phyloP scores from a whole-genome alignment of 768 basidiomycete genomes.

The Hydnum rufescens region DNA sequence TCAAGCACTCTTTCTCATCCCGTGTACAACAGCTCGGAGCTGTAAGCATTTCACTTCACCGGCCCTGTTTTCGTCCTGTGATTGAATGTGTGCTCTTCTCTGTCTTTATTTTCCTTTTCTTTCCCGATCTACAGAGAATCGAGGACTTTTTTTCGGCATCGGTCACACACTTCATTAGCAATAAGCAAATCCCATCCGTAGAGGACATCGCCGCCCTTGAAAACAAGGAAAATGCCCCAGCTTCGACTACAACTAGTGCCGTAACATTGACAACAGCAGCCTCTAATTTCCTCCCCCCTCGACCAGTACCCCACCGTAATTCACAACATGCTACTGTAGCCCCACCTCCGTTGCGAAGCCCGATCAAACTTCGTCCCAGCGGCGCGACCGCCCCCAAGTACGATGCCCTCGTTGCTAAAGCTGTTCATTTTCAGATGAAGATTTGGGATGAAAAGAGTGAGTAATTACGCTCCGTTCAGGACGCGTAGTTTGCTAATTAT shows the following conservation, averaged over 20 bases:
- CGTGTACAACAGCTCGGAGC: conserved; percentile 52
- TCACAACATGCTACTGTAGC: neutral
- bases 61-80: neutral
- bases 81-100: neutral
- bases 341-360: conserved; percentile 5
- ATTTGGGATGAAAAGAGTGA: conserved; percentile 51
- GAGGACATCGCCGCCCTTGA: conserved; percentile 16
- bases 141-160: conserved; percentile 77
- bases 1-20: conserved; percentile 27
- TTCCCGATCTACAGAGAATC: conserved; percentile 32
- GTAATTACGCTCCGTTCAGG: conserved; percentile 6
- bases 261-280: too few relatives aligned
- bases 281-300: too few relatives aligned
- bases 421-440: conserved; percentile 55
- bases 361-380: conserved; percentile 8
- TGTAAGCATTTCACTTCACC: conserved; percentile 31
- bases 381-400: conserved; percentile 12
- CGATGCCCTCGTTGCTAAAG: conserved; percentile 42
- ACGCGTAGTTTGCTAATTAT: neutral
- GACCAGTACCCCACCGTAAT: too few relatives aligned
- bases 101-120: conserved; percentile 2
- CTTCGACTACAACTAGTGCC: neutral
- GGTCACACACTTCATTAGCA: conserved; percentile 76
- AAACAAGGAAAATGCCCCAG: conserved; percentile 13
- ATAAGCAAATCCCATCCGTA: conserved; percentile 21